Evolutionary conservation across 1,284 basidiomycete species (phyloP), one percentile per base, ranked within the genome.

Genomic region (Trichosporon inkin): DNA sequence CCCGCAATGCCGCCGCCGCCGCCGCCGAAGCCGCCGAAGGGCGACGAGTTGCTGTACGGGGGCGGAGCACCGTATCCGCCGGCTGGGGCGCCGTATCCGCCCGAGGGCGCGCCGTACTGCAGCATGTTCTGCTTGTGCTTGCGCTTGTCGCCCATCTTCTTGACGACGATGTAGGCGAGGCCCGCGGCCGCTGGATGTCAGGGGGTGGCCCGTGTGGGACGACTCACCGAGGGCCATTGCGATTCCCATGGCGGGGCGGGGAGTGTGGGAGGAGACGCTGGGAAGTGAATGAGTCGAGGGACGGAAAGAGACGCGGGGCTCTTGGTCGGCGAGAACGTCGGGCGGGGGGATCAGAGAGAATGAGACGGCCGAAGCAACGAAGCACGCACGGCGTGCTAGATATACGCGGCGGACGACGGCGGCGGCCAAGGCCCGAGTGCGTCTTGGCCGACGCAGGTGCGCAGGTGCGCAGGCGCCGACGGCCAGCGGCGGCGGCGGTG

Each of bases 131-230:
- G 24, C 22, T 51, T 36, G 17, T 53, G 55, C 28, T 59, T 51
- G n/a, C 44, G 56, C 47, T 59, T 62, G 53, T 58, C 40, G 61
- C 34, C 40, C 54, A 59, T 54, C 52, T 62, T 62, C 55, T 62
- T 62, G 55, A 62, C 58, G 38, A 62, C 61, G 41, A 62, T 44
- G 53, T 54, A 62, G 19, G 61, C 61, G 41, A 62, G 40, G 41
- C 61, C 61, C 16, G 61, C 61, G 24, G 37, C 51, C 17, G 53
- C 61, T 62, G 39, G 6, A 14, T 0, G 14, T 28, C n/a, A 19
- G 14, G 11, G n/a, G 39, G 24, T 34, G 8, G 47, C 17, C 3
- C 7, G 10, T 10, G 19, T 10, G 53, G 17, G 20, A 3, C 2
- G 22, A 51, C 57, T 47, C 19, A 62, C 61, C 20, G 2, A 62